Conservation (phyloP, 1,284 basidiomycete species). For the Meripilus lineatus region DNA sequence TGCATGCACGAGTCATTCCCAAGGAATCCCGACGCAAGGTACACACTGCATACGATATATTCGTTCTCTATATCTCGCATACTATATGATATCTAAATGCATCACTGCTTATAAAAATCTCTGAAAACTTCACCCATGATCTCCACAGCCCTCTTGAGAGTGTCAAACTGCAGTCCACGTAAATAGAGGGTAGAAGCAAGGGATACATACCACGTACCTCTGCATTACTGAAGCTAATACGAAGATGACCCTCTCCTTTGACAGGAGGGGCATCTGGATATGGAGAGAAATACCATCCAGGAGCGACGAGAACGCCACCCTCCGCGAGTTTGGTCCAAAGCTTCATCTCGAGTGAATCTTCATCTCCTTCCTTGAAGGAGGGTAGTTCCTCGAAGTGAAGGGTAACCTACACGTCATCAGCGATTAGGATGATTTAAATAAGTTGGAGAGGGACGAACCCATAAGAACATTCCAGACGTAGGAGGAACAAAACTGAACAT, state of each 20-base stretch:
- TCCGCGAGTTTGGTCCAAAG: constrained; percentile 56
- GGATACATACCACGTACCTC: constrained; percentile 34
- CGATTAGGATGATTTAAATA: constrained; percentile 1
- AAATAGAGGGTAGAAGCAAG: neutral
- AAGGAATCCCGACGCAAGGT: too few species aligned
- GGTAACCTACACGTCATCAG: constrained; percentile 38
- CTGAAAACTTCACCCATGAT: constrained; percentile 26
- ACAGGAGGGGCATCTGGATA: constrained; percentile 25
- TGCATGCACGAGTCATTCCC: too few species aligned
- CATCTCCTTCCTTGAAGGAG: constrained; percentile 35
- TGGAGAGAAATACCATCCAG: constrained; percentile 56
- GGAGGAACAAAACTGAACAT: constrained; percentile 72
- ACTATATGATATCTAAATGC: too few species aligned
- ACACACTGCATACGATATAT: too few species aligned
- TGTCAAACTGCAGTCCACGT: constrained; percentile 15
- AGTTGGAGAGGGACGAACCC: constrained; percentile 37
- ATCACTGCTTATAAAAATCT: constrained; percentile 26
- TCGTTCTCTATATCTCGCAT: too few species aligned
- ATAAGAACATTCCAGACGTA: constrained; percentile 65
- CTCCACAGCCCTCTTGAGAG: constrained; percentile 25
- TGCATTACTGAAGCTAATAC: constrained; percentile 57
- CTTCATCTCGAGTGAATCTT: constrained; percentile 45
- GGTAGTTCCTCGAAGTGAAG: constrained; percentile 63
- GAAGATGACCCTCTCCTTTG: constrained; percentile 48
- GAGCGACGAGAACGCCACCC: constrained; percentile 53